Base-by-base conservation (phyloP, 495 filamentous ascomycete genomes). In the Aspergillus haitiensis region DNA sequence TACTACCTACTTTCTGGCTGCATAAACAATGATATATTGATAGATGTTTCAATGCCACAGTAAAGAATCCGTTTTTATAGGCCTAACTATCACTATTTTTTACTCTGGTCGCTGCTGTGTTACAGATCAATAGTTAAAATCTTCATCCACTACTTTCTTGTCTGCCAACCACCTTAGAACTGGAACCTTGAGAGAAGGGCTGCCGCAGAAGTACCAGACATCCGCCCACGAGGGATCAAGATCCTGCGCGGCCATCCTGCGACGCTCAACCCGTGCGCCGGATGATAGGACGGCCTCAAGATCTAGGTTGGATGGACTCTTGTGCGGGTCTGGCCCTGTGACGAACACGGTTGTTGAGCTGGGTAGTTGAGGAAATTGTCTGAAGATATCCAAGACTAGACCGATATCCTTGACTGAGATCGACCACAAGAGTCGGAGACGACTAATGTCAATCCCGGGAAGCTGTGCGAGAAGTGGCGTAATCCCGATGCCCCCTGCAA, bases 401-500 rank as follows among this genome's bases (percentile, higher is more conserved):
- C 75, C 78, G 2, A 91, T 52, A 70, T 94, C 91, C 32, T 75
- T 72, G 6, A 71, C 67, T 16, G 81, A 79, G 16, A 91, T 45
- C 7, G 82, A 84, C 91, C 90, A 93, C 13, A 89, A 72, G n/a
- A 92, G 63, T 37, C 68, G 68, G 44, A 91, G 62, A 12, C 60
- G 67, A 21, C 56, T 63, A n/a, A 77, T 60, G 58, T 83, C 67
- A 12, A 86, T 61, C 10, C 68, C 68, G 3, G 74, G 65, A 16
- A 86, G 74, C 57, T 91, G 87, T 5, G 85, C 82, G 33, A 93
- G 77, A 9, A 93, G 60, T 3, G 90, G 90, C 37, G 89, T 95
- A 61, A 93, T 90, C 2, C 90, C 91, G 13, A 95, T 88, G 2
- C 91, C 91, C 2, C 84, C 88, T 44, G 88, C 88, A 7, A 93